These are phyloP conservation scores for Coprinellus micaceus DNA, from an alignment of 768 basidiomycete genomes.

Conservation along the genomic window DNA sequence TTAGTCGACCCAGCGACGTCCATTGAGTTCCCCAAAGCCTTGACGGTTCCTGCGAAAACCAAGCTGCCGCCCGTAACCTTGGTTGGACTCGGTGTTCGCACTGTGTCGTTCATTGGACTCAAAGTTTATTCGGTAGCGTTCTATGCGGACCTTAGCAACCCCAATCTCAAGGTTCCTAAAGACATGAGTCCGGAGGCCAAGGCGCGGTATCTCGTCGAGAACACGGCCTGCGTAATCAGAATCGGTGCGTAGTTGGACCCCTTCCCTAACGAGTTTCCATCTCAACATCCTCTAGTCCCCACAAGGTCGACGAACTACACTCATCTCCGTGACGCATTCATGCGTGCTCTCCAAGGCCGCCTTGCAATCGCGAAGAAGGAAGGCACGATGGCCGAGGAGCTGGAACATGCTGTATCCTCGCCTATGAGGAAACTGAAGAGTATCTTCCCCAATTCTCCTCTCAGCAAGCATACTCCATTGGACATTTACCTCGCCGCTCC, in stretches of 20 bases:
- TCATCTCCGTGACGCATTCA: slow-evolving; percentile 80
- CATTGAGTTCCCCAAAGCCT: slow-evolving; percentile 65
- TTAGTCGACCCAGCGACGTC: slow-evolving; percentile 73
- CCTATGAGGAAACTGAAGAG: slow-evolving; percentile 72
- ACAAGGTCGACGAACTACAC: slow-evolving; percentile 73
- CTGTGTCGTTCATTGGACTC: slow-evolving; percentile 83
- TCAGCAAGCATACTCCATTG: slow-evolving; percentile 63
- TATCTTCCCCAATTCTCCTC: slow-evolving; percentile 67
- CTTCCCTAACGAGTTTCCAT: not conserved
- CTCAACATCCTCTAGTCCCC: slow-evolving; percentile 50
- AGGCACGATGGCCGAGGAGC: slow-evolving; percentile 54
- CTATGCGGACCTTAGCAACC: slow-evolving; percentile 77
- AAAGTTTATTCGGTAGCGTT: slow-evolving; percentile 90
- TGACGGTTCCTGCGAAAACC: slow-evolving; percentile 61
- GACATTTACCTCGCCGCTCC: slow-evolving; percentile 69
- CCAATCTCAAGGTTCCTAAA: slow-evolving; percentile 52
- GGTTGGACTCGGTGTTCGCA: slow-evolving; percentile 82
- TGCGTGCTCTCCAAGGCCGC: slow-evolving; percentile 66
- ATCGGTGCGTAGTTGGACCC: slow-evolving; percentile 47
- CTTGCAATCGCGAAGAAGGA: slow-evolving; percentile 49
- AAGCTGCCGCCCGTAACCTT: slow-evolving; percentile 62
- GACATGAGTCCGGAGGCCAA: slow-evolving; percentile 65
- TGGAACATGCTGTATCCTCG: slow-evolving; percentile 51
- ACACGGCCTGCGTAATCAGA: slow-evolving; percentile 67
- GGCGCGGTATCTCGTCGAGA: slow-evolving; percentile 61